Percentiles rank a stretch among this genome's conserved stretches.
Evolutionary conservation across 768 basidiomycete species (phyloP).

Genomic region (Amanita jacksonii): DNA sequence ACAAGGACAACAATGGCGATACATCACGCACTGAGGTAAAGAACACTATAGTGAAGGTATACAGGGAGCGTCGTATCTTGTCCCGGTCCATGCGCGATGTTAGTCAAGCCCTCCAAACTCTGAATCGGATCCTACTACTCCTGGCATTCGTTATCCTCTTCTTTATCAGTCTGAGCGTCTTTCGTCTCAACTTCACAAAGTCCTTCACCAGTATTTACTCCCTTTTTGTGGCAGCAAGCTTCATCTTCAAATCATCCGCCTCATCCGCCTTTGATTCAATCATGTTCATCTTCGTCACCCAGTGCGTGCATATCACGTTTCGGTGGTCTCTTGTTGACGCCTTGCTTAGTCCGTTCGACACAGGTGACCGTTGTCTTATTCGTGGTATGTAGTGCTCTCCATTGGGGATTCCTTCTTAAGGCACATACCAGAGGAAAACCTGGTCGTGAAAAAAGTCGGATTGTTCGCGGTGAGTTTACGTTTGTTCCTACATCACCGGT

Average conservation of each 20-base stretch:
- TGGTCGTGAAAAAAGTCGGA: constrained; percentile 74
- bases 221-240: constrained; percentile 63
- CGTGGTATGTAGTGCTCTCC: constrained; percentile 30
- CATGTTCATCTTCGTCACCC: constrained; percentile 76
- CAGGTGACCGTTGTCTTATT: constrained; percentile 75
- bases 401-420: neutral
- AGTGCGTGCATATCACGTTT: constrained; percentile 36
- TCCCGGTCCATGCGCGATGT: constrained; percentile 74
- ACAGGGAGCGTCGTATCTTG: constrained; percentile 71
- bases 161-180: constrained; percentile 66
- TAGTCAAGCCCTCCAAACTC: constrained; percentile 51
- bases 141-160: constrained; percentile 57
- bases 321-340: constrained; percentile 5
- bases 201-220: constrained; percentile 68
- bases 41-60: constrained; percentile 53
- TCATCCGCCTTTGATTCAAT: constrained; percentile 69
- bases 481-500: neutral
- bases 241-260: constrained; percentile 71
- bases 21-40: constrained; percentile 71
- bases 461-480: constrained; percentile 50
- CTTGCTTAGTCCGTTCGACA: constrained; percentile 57
- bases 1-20: constrained; percentile 70
- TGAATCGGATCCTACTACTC: constrained; percentile 54
- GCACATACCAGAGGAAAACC: constrained; percentile 58
- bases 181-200: constrained; percentile 55